Base-by-base conservation (phyloP, 306 rosid genomes). In the Malus sylvestris region DNA sequence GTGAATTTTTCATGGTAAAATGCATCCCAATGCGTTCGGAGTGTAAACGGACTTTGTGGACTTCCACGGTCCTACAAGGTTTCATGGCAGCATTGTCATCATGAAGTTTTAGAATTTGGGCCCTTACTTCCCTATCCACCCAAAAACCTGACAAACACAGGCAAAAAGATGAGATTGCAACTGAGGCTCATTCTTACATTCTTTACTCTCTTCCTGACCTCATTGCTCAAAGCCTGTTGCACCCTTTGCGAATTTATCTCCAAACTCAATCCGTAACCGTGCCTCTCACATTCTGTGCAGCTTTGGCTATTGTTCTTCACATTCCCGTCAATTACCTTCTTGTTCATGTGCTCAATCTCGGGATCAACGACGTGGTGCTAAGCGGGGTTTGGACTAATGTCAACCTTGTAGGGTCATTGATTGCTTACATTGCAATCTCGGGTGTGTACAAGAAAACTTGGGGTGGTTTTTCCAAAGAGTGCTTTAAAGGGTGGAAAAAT, bases 121-220 rank as follows among this genome's bases (percentile, higher is more conserved):
- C 35, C 35, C 1, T 5, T 5, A 33, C 35, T 33, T 33, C 35
- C 1, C 6, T 33, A 5, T 33, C 35, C 6, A 33, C 35, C 35
- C 35, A 33, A 33, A 33, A 33, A 33, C 6, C 35, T 1, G 0
- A 33, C 35, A 33, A 33, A 33, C 35, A 33, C 6, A 33, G 1
- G 35, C 0, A 3, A 33, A 33, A 33, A 46, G 83, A 81, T 0
- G 88, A 83, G 12, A 92, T 95, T 6, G 91, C 97, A 6, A 35
- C 40, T 0, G 79, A 85, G 78, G 98, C 98, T 55, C 92, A 92
- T 57, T 81, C 87, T 40, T 95, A 70, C 76, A 88, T 95, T 57
- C 82, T 95, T 12, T 92, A 61, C 57, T 90, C 97, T 23, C 78
- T 95, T 44, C 97, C 97, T 0, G 98, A 95, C 69, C 94, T 95